Conservation (phyloP, 345 rosid genomes). For the Rhizophora mangle region DNA sequence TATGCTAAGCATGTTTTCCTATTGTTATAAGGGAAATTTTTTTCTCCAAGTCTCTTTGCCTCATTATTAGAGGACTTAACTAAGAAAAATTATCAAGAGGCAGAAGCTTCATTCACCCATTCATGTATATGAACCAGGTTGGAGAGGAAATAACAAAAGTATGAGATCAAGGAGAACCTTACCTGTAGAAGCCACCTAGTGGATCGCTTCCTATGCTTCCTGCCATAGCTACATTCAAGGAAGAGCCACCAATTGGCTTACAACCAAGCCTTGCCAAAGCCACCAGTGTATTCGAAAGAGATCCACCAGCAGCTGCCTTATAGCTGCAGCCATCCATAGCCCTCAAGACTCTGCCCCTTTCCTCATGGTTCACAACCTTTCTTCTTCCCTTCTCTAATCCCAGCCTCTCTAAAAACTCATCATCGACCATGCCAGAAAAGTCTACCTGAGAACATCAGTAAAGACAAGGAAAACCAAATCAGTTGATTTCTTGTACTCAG, state of each 20-base stretch:
- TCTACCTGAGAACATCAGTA: conserved; percentile 56
- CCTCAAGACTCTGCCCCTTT: conserved; percentile 79
- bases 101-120: background rate
- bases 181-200: conserved; percentile 92
- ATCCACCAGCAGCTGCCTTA: conserved; percentile 97
- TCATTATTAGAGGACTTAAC: background rate
- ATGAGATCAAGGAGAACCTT: conserved; percentile 4
- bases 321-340: conserved; percentile 99
- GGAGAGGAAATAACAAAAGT: conserved; percentile 7
- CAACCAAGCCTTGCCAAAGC: conserved; percentile 81
- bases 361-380: conserved; percentile 85
- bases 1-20: background rate
- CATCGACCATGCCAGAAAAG: conserved; percentile 86
- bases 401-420: conserved; percentile 64
- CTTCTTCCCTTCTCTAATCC: conserved; percentile 83
- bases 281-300: conserved; percentile 85
- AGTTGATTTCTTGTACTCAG: background rate
- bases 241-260: conserved; percentile 52
- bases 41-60: too few relatives aligned
- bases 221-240: conserved; percentile 79
- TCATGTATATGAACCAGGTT: background rate
- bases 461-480: conserved; percentile 1
- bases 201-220: conserved; percentile 92
- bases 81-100: background rate
- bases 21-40: background rate